phyloP scores from a whole-genome alignment of 2,329 filamentous ascomycete genomes.

The Exophiala phaeomuriformis region DNA sequence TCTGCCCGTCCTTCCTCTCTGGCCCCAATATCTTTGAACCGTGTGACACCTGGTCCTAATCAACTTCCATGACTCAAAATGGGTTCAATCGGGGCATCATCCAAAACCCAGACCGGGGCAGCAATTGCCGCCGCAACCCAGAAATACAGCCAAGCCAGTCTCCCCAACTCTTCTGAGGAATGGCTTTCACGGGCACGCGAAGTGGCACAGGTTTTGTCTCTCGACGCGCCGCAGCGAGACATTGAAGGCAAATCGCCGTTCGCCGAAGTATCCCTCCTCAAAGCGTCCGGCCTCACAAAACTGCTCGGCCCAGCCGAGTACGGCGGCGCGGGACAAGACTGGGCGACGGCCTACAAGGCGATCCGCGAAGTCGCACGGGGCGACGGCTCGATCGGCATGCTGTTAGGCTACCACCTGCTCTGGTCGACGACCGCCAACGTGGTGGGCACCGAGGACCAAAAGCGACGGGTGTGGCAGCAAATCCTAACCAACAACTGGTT shows the following conservation, averaged over 20 bases:
- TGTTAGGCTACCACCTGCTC: constrained; percentile 58
- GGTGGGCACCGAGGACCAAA: constrained; percentile 54
- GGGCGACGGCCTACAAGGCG: constrained; percentile 51
- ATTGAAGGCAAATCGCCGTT: constrained; percentile 47
- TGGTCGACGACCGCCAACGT: constrained; percentile 57
- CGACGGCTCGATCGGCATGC: constrained; percentile 58
- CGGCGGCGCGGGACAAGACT: constrained; percentile 48
- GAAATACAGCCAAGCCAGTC: constrained; percentile 2
- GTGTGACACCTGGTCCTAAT: too few relatives aligned
- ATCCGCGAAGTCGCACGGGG: constrained; percentile 58
- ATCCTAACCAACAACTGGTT: constrained; percentile 60
- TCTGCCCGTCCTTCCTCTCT: too few relatives aligned
- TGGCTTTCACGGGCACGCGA: constrained; percentile 46
- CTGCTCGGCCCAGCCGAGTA: constrained; percentile 45
- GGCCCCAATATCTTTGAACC: too few relatives aligned
- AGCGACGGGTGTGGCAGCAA: constrained; percentile 49
- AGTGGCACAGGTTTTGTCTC: constrained; percentile 44
- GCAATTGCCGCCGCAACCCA: not conserved
- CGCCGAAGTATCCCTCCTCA: constrained; percentile 47
- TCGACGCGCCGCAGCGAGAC: constrained; percentile 44
- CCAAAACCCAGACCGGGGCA: not conserved
- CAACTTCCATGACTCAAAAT: too few relatives aligned
- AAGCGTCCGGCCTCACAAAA: constrained; percentile 46
- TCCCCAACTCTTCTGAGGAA: constrained; percentile 37
- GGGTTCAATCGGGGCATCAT: not conserved